These are phyloP conservation scores for Penicillium nordicum DNA, from an alignment of 2,329 filamentous ascomycete genomes.

Conservation along the genomic window DNA sequence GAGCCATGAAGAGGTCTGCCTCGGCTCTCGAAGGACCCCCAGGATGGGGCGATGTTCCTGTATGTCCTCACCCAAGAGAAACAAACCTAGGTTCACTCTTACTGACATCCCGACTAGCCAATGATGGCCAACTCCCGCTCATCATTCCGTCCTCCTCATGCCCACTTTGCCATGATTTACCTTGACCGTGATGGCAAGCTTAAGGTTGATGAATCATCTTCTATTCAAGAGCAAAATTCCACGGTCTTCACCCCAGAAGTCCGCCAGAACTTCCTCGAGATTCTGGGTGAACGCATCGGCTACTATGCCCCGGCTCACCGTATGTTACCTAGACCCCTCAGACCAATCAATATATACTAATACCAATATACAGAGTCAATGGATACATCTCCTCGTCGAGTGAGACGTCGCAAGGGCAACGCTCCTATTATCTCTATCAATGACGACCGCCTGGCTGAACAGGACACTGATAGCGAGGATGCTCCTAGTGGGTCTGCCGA, in stretches of 20 bases:
- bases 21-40: slow-evolving; percentile 27
- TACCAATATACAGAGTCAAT: slow-evolving; percentile 11
- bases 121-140: slow-evolving; percentile 27
- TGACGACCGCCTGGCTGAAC: slow-evolving; percentile 19
- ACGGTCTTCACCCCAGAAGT: slow-evolving; percentile 36
- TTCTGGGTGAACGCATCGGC: slow-evolving; percentile 30
- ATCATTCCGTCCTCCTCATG: slow-evolving; percentile 28
- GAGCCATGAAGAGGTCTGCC: slow-evolving; percentile 31
- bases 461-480: slow-evolving; percentile 26
- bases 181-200: slow-evolving; percentile 34
- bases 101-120: slow-evolving; percentile 17
- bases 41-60: slow-evolving; percentile 32
- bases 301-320: slow-evolving; percentile 27
- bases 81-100: background rate
- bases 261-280: slow-evolving; percentile 36
- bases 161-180: slow-evolving; percentile 38
- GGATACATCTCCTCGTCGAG: slow-evolving; percentile 25
- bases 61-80: slow-evolving; percentile 12
- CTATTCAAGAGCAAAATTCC: slow-evolving; percentile 29
- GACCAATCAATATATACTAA: background rate
- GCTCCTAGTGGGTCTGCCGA: slow-evolving; percentile 21
- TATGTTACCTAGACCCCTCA: slow-evolving; percentile 17
- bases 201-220: slow-evolving; percentile 33
- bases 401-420: slow-evolving; percentile 30
- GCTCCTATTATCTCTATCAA: slow-evolving; percentile 14